Percentiles rank a stretch among this genome's conserved stretches.
These are phyloP conservation scores for Fonsecaea multimorphosa DNA, from an alignment of 2,329 filamentous ascomycete species.

Conservation along the genomic window DNA sequence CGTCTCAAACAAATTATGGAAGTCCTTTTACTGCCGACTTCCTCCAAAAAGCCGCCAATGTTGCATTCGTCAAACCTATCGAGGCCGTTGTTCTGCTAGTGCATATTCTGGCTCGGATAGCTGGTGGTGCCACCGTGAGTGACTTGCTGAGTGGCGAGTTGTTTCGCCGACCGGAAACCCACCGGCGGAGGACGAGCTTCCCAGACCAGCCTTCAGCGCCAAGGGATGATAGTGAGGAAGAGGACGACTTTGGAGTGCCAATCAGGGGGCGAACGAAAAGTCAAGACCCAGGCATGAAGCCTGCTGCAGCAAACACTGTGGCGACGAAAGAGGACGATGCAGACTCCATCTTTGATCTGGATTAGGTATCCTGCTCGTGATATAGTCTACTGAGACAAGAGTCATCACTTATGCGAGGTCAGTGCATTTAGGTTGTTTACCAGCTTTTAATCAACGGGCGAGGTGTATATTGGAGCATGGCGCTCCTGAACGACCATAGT, in stretches of 20 bases:
- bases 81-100: constrained; percentile 81
- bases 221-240: constrained; percentile 39
- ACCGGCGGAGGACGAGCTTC: constrained; percentile 35
- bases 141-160: constrained; percentile 39
- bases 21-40: constrained; percentile 65
- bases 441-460: neutral
- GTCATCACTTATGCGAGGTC: neutral
- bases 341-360: constrained; percentile 36
- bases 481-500: neutral
- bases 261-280: constrained; percentile 36
- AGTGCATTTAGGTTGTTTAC: neutral
- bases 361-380: constrained; percentile 23
- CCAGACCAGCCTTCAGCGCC: constrained; percentile 31
- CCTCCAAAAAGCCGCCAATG: constrained; percentile 75
- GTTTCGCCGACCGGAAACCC: constrained; percentile 32
- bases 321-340: constrained; percentile 20
- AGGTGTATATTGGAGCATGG: constrained; percentile 10
- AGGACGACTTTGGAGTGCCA: constrained; percentile 49
- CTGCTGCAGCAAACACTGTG: neutral
- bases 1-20: constrained; percentile 50
- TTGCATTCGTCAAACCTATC: constrained; percentile 79
- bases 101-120: constrained; percentile 77
- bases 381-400: neutral
- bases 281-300: neutral
- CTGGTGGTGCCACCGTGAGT: constrained; percentile 52